A percentile compares a stretch with the other conserved stretches of the same genome.
These are phyloP conservation scores for Ricinus communis DNA, from an alignment of 345 rosid genomes.

Conservation along the genomic window DNA sequence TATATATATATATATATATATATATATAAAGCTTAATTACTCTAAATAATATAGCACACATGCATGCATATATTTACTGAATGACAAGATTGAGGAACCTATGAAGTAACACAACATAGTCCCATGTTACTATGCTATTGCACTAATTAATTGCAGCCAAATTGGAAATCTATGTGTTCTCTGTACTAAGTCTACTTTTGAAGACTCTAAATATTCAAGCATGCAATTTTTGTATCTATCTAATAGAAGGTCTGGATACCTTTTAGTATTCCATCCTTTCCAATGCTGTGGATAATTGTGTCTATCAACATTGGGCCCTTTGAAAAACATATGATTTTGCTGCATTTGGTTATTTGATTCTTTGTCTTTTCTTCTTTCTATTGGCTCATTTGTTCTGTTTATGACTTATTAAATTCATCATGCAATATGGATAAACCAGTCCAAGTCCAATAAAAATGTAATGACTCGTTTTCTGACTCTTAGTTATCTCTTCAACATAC, in stretches of 20 bases:
- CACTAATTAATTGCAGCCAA: no score
- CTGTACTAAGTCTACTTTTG: no score
- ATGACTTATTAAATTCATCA: neutral
- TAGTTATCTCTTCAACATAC: slow-evolving; percentile 15
- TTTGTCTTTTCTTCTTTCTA: neutral
- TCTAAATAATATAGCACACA: no score
- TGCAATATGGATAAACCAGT: neutral
- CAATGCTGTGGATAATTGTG: neutral
- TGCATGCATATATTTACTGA: no score
- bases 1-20: no score
- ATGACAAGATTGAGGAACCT: no score
- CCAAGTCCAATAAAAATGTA: neutral
- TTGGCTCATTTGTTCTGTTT: neutral
- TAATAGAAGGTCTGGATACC: no score
- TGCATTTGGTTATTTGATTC: neutral
- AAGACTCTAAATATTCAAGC: no score
- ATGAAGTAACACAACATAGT: no score
- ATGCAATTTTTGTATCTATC: neutral
- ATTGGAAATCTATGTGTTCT: no score
- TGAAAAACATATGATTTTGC: neutral
- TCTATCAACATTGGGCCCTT: neutral
- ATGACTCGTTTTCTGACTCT: neutral
- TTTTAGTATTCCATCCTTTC: neutral
- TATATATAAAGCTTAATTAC: no score
- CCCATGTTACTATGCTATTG: no score